phyloP scores from a whole-genome alignment of 306 rosid species.

The Elaeagnus macrophylla region DNA sequence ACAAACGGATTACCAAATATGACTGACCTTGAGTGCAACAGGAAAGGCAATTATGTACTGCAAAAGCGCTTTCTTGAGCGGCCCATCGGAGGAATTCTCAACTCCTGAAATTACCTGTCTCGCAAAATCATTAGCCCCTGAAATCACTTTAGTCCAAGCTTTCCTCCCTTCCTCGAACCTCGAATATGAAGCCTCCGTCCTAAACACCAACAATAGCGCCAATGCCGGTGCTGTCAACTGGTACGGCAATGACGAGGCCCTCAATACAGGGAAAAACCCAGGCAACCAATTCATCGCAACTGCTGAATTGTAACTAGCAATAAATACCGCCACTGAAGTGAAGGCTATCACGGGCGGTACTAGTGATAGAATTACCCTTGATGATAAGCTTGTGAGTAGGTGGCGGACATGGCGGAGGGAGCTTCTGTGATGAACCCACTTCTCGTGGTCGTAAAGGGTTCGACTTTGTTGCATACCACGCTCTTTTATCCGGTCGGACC shows the following conservation, averaged over 20 bases:
- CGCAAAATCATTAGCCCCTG: conserved; percentile 58
- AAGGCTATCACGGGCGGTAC: conserved; percentile 64
- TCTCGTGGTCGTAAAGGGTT: conserved; percentile 43
- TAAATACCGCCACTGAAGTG: conserved; percentile 48
- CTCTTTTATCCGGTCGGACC: conserved; percentile 69
- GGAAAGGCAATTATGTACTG: conserved; percentile 77
- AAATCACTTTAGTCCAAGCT: conserved; percentile 66
- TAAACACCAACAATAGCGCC: conserved; percentile 70
- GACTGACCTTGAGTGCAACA: conserved; percentile 54
- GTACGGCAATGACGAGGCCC: conserved; percentile 63
- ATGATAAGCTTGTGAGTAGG: conserved; percentile 58
- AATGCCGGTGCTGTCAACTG: conserved; percentile 85
- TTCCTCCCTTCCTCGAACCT: conserved; percentile 79
- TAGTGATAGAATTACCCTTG: conserved; percentile 68
- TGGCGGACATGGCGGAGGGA: conserved; percentile 83
- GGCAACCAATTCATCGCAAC: conserved; percentile 42
- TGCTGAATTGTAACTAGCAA: conserved; percentile 59
- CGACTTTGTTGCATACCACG: conserved; percentile 57
- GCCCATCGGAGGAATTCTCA: conserved; percentile 28
- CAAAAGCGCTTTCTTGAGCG: conserved; percentile 55
- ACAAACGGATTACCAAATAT: not conserved
- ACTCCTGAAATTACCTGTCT: conserved; percentile 42
- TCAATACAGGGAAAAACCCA: conserved; percentile 41
- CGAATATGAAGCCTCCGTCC: conserved; percentile 83
- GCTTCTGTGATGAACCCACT: conserved; percentile 70